Percentiles rank a stretch among this genome's conserved stretches.
These are phyloP conservation scores for Scenedesmus sp. DNA, from an alignment of 163 green algal genomes.

Conservation along the genomic window DNA sequence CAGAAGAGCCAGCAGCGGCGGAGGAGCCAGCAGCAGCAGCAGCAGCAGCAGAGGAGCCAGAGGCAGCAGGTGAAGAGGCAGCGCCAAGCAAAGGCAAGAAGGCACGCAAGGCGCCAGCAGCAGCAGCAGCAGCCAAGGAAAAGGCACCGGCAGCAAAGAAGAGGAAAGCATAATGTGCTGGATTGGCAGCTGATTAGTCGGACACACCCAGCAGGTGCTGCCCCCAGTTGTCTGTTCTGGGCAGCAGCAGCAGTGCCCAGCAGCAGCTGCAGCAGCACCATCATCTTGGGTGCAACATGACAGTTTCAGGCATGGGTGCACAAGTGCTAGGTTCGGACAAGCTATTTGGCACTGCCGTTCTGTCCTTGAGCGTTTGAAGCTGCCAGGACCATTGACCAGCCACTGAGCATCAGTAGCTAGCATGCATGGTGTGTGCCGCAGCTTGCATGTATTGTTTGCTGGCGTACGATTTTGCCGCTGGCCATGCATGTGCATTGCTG, in stretches of 20 bases:
- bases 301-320: no score
- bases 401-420: no score
- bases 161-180: neutral
- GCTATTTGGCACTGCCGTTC: no score
- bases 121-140: neutral
- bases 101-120: neutral
- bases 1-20: neutral
- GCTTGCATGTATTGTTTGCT: no score
- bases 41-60: neutral
- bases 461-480: no score
- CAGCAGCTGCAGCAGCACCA: neutral
- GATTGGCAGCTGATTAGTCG: neutral
- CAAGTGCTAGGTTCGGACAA: no score
- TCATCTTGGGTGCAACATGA: slow-evolving; percentile 32
- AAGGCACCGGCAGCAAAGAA: slow-evolving; percentile 38
- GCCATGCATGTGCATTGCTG: no score
- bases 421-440: no score
- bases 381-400: no score
- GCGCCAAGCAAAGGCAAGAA: neutral
- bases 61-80: neutral
- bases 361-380: no score
- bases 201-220: neutral
- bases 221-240: neutral
- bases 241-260: neutral
- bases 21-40: neutral